These are phyloP conservation scores for Schizonepeta tenuifolia DNA, from an alignment of 257 asterid genomes.

Conservation along the genomic window DNA sequence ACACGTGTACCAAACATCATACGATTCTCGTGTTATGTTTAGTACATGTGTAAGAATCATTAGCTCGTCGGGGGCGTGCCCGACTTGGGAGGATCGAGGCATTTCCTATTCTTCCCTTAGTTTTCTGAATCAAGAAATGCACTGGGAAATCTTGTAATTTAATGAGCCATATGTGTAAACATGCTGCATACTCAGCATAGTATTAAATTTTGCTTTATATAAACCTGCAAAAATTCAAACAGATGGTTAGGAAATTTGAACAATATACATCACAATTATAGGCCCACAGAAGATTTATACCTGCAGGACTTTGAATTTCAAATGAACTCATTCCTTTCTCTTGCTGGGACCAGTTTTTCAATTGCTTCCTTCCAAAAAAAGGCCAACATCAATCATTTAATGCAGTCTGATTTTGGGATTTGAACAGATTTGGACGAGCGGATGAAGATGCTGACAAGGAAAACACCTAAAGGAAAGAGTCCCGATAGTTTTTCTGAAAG, in stretches of 20 bases:
- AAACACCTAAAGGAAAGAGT: constrained; percentile 43
- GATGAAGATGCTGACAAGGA: constrained; percentile 61
- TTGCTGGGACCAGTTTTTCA: constrained; percentile 30
- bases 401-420: not conserved
- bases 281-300: constrained; percentile 26
- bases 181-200: not conserved
- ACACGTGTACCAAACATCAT: not conserved
- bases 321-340: constrained; percentile 18
- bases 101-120: too few relatives aligned
- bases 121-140: constrained; percentile 20
- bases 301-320: constrained; percentile 33
- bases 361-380: constrained; percentile 16
- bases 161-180: not conserved
- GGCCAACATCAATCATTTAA: constrained; percentile 17
- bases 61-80: not conserved
- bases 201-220: constrained; percentile 12
- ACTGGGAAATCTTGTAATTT: constrained; percentile 1
- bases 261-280: constrained; percentile 18
- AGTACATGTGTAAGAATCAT: not conserved
- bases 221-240: constrained; percentile 22
- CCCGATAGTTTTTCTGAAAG: constrained; percentile 71
- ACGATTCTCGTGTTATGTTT: not conserved
- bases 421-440: constrained; percentile 81
- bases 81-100: too few relatives aligned
- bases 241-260: not conserved